Evolutionary conservation across 2,329 filamentous ascomycete species (phyloP).

Genomic region (Harringtonia lauricola): DNA sequence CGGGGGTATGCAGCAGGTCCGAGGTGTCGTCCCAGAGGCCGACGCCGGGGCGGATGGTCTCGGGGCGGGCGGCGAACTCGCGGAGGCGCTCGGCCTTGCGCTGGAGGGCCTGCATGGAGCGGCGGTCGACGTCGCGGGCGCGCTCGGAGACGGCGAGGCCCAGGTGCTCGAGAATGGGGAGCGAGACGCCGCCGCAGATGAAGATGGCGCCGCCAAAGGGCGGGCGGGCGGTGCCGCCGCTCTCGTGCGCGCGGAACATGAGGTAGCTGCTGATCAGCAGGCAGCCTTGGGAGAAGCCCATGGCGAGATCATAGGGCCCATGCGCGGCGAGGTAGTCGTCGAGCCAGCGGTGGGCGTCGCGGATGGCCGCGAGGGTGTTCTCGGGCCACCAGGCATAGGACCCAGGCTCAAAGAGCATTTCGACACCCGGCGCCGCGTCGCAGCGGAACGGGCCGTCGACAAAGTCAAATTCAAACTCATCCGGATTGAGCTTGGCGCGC

Average conservation of each 20-base stretch:
- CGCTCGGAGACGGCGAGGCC: conserved; percentile 20
- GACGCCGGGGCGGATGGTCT: conserved; percentile 16
- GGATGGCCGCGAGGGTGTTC: conserved; percentile 19
- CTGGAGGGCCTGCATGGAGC: conserved; percentile 16
- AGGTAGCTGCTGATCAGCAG: conserved; percentile 27
- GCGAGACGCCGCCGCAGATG: conserved; percentile 26
- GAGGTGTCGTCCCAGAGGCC: conserved; percentile 23
- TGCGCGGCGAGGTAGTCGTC: conserved; percentile 19
- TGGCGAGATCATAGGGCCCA: conserved; percentile 23
- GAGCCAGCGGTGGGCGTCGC: conserved; percentile 24
- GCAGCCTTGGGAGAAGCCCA: conserved; percentile 28
- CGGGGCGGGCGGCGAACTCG: conserved; percentile 15
- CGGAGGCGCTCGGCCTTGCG: conserved; percentile 16
- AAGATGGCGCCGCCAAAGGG: conserved; percentile 29
- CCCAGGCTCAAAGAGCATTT: conserved; percentile 18
- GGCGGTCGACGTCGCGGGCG: conserved; percentile 19
- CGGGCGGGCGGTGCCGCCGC: conserved; percentile 14
- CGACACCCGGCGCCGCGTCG: conserved; percentile 21
- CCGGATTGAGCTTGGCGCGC: conserved; percentile 19
- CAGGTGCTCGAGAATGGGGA: conserved; percentile 22
- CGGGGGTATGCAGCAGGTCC: conserved; percentile 20
- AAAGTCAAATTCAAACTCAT: conserved; percentile 22
- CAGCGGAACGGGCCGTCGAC: conserved; percentile 21
- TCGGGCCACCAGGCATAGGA: conserved; percentile 20
- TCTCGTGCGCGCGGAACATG: conserved; percentile 24